These are phyloP conservation scores for Termitomyces titanicus DNA, from an alignment of 768 basidiomycete genomes.

Conservation along the genomic window DNA sequence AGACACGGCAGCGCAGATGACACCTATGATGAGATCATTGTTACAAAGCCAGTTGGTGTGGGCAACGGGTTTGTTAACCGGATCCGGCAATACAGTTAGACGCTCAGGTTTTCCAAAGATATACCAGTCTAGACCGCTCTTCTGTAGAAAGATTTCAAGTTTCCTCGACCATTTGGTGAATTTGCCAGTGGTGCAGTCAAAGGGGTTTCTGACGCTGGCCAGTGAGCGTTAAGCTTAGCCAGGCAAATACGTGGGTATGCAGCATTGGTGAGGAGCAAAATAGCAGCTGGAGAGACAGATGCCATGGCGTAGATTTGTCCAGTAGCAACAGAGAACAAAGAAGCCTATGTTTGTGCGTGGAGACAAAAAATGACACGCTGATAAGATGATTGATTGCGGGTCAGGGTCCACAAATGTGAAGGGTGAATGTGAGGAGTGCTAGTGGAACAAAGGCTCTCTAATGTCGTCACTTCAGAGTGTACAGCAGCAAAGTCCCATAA, in stretches of 20 bases:
- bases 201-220: not conserved
- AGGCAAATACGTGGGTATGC: not conserved
- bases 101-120: not conserved
- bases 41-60: not conserved
- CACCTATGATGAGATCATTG: not conserved
- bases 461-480: no score
- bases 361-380: no score
- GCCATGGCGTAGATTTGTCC: no score
- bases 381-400: no score
- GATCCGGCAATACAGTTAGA: not conserved
- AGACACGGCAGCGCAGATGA: not conserved
- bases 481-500: no score
- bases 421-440: no score
- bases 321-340: no score
- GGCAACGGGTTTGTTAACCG: not conserved
- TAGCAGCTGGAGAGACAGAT: no score
- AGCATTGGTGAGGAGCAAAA: not conserved
- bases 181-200: not conserved
- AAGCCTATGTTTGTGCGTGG: no score
- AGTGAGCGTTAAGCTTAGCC: not conserved
- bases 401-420: no score
- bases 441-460: no score
- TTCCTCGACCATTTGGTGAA: not conserved
- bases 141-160: not conserved
- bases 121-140: not conserved